Evolutionary conservation across 179 eudicot species (phyloP), one percentile per base, ranked within the genome.

Genomic region (Corrigiola litoralis): DNA sequence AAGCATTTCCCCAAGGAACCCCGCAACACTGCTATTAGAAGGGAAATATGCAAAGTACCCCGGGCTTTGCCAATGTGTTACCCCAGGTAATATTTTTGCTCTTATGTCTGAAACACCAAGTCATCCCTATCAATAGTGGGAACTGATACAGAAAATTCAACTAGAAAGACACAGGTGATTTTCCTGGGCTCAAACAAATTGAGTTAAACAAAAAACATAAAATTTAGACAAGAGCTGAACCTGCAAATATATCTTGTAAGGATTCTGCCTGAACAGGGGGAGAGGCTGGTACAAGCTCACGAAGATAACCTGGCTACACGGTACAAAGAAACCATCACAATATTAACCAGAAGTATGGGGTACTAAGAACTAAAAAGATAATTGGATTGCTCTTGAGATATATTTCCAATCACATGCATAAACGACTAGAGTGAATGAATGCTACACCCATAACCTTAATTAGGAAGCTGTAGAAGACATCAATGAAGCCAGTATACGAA

Each of bases 61-160:
- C 0, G 97, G 99, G 76, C 99, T 94, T 70, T 94, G 99, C 99
- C 99, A 94, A 61, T 94, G 99, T 56, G 99, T 94, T 44, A 94
- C 94, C n/a, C 99, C 96, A 32, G 89, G 97, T 18, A 94, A 72
- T 65, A 94, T 90, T 65, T 90, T 87, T 50, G 71, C 38, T 71
- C 74, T 83, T 32, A 90, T 85, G 72, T 94, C 99, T 90, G 84
- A 62, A 44, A 23, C 54, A 33, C 37, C 32, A 53, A 45, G 9
- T 4, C 23, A 33, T 36, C 47, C 36, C 14, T 14, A 10, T 47
- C 25, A 50, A 48, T 38, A n/a, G 17, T 17, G 6, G 21, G n/a
- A 23, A 21, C 12, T 58, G 25, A 28, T 3, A 28, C 49, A 42
- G 5, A 37, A 29, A 40, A 4, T 44, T 6, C 1, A 2, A 24